These are phyloP conservation scores for Colletotrichum sidae DNA, from an alignment of 2,329 filamentous ascomycete species.

Conservation along the genomic window DNA sequence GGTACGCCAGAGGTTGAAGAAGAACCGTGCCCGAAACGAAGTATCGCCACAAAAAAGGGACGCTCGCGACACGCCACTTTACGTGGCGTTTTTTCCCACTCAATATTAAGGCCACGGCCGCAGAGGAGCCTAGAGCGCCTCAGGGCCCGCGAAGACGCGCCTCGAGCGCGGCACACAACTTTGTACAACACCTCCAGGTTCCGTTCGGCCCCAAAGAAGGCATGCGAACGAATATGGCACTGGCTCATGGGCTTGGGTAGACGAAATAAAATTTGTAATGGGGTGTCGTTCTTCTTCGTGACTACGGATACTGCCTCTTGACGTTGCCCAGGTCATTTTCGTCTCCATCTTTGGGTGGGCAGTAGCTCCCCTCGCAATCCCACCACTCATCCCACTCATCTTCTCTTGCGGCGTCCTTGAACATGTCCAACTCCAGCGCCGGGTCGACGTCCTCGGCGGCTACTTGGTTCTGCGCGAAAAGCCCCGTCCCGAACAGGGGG, in stretches of 20 bases:
- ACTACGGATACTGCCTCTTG: not conserved
- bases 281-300: slow-evolving; percentile 8
- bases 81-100: not conserved
- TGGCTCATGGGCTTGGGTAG: slow-evolving; percentile 39
- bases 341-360: not conserved
- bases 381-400: not conserved
- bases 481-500: not conserved
- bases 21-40: slow-evolving; percentile 3
- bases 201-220: slow-evolving; percentile 34
- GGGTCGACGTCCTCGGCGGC: not conserved
- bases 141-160: slow-evolving; percentile 26
- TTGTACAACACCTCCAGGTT: slow-evolving; percentile 37
- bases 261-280: slow-evolving; percentile 38
- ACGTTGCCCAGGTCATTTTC: not conserved
- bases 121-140: slow-evolving; percentile 22
- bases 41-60: slow-evolving; percentile 14
- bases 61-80: slow-evolving; percentile 16
- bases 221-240: slow-evolving; percentile 32
- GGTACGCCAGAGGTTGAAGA: slow-evolving; percentile 19
- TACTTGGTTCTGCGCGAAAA: not conserved
- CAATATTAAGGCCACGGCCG: slow-evolving; percentile 16
- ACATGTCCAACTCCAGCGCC: not conserved
- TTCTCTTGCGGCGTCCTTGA: not conserved
- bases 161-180: slow-evolving; percentile 24
- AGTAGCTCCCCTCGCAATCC: not conserved